Percentiles rank a stretch among this genome's conserved stretches.
Evolutionary conservation across 306 rosid genomes (phyloP).

Genomic region (Biancaea sappan): DNA sequence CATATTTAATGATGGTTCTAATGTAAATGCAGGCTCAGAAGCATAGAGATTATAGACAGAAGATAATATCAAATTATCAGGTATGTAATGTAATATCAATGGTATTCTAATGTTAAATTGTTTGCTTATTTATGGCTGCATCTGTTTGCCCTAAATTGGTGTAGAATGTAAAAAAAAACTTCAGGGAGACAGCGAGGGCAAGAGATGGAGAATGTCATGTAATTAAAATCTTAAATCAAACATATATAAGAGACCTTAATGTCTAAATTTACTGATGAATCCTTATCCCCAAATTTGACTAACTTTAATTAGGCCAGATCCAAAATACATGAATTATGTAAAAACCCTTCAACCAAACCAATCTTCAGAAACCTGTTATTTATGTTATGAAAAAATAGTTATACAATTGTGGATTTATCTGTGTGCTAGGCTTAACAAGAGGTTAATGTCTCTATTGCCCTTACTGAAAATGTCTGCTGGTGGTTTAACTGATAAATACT

Average conservation of each 20-base stretch:
- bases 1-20: slow-evolving; percentile 22
- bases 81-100: slow-evolving; percentile 43
- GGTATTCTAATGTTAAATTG: neutral
- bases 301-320: neutral
- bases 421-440: neutral
- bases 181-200: slow-evolving; percentile 9
- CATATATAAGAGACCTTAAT: neutral
- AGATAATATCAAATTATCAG: slow-evolving; percentile 76
- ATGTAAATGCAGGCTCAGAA: slow-evolving; percentile 63
- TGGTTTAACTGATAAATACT: neutral
- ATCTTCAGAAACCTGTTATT: neutral
- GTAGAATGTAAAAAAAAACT: slow-evolving; percentile 11
- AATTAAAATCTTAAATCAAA: slow-evolving; percentile 25
- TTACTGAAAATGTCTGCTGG: slow-evolving; percentile 4
- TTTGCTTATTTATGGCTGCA: slow-evolving; percentile 9
- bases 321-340: neutral
- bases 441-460: slow-evolving; percentile 13
- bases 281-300: neutral
- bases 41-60: slow-evolving; percentile 79
- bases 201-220: slow-evolving; percentile 5
- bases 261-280: slow-evolving; percentile 5
- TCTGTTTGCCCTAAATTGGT: slow-evolving; percentile 24
- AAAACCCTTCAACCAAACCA: neutral
- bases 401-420: no score
- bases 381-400: no score